These are phyloP conservation scores for Halophytophthora batemanensis DNA, from an alignment of 352 stramenopile species.

Conservation along the genomic window DNA sequence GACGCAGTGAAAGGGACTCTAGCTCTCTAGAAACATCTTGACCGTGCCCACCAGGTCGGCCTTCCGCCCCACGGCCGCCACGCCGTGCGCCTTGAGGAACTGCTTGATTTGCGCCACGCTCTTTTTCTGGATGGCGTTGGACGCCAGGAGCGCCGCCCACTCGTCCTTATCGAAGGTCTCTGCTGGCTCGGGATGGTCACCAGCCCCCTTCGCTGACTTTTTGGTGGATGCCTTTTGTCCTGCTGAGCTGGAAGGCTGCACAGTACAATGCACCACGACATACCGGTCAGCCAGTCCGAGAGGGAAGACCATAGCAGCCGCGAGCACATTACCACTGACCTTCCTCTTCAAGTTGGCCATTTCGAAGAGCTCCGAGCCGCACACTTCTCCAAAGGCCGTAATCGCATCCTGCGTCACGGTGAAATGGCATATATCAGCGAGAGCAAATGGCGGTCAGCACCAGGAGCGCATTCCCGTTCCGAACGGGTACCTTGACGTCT, in stretches of 20 bases:
- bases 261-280: not conserved
- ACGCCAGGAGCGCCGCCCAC: constrained; percentile 46
- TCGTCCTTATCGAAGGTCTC: constrained; percentile 45
- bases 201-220: constrained; percentile 31
- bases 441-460: not conserved
- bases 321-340: too few species aligned
- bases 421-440: not conserved
- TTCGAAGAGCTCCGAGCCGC: constrained; percentile 50
- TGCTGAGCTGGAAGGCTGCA: constrained; percentile 24
- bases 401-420: constrained; percentile 37
- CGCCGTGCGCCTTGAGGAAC: constrained; percentile 51
- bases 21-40: constrained; percentile 41
- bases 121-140: constrained; percentile 66
- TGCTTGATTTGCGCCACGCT: constrained; percentile 65
- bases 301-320: not conserved
- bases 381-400: constrained; percentile 37
- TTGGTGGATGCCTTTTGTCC: constrained; percentile 32
- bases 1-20: not conserved
- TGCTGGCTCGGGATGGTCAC: constrained; percentile 20
- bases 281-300: not conserved
- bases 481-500: constrained; percentile 51
- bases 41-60: constrained; percentile 57
- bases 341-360: constrained; percentile 51
- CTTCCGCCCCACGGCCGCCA: constrained; percentile 50
- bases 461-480: not conserved